Evolutionary conservation across 768 basidiomycete species (phyloP).

Genomic region (Suillus decipiens): DNA sequence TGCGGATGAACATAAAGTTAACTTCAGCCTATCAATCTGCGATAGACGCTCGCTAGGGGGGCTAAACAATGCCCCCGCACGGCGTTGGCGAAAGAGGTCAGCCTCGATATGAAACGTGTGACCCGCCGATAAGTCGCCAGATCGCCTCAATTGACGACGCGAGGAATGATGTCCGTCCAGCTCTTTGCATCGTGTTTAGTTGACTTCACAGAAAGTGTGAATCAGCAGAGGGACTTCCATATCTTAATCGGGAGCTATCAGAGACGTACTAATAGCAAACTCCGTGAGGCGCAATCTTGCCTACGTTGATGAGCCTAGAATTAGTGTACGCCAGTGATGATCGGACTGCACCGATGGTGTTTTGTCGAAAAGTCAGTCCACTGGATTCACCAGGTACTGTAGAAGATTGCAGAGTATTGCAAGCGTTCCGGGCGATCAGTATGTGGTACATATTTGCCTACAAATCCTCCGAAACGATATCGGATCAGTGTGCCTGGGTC

Average conservation of each 20-base stretch:
- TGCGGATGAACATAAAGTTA: neutral
- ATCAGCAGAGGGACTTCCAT: neutral
- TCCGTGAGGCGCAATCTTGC: neutral
- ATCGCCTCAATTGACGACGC: neutral
- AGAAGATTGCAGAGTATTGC: neutral
- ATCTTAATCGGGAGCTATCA: neutral
- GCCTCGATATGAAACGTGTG: neutral
- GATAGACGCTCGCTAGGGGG: neutral
- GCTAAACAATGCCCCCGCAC: neutral
- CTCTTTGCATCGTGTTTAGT: neutral
- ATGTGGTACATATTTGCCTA: neutral
- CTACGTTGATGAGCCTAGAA: too few relatives aligned
- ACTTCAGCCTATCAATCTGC: neutral
- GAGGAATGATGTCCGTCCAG: neutral
- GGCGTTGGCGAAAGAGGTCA: neutral
- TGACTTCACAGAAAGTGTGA: neutral
- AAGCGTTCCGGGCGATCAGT: neutral
- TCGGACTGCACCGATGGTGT: neutral
- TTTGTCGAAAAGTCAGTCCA: neutral
- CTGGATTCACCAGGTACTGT: constrained; percentile 2
- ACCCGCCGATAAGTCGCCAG: neutral
- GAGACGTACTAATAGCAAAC: neutral
- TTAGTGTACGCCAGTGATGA: neutral
- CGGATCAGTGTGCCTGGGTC: constrained; percentile 4
- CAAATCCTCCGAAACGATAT: constrained; percentile 5